Evolutionary conservation across 2,329 filamentous ascomycete species (phyloP), one percentile per base, ranked within the genome.

Genomic region (Aspergillus amoenus): DNA sequence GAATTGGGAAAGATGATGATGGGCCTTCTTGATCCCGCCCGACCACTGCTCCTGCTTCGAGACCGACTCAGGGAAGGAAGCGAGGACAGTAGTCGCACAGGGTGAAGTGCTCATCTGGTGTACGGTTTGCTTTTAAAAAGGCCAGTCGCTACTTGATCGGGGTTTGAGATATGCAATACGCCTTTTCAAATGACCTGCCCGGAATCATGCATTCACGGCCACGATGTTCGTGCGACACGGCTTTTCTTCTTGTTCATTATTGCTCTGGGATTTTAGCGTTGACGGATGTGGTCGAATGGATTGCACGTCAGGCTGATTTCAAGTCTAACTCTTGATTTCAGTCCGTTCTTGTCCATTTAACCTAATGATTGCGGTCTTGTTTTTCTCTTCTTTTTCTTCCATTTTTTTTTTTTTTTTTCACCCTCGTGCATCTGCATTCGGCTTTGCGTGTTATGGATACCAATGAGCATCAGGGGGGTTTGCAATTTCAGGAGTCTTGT

Each of bases 1-100:
- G 76, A 78, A 64, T 62, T 80, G 17, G 78, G 78, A 24, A 77
- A 75, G 58, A 78, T 79, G 77, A 78, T 80, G 76, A 79, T 80
- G 73, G 76, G 70, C 30, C 67, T 80, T 53, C 70, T 80, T 13
- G 76, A 79, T 55, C 72, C 74, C 27, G 72, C 68, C 43, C 66
- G 72, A 51, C 76, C 77, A 50, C 70, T 76, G 47, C 67, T 75
- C 60, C 70, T 79, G 51, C 68, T 79, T 57, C 70, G 73, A 61
- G 76, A 78, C 57, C 76, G 76, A 41, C 64, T 73, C 22, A 59
- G 58, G 52, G 60, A 64, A 30, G 62, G 64, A 17, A 60, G 55
- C 24, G 64, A 64, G 24, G 61, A 68, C 37, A 57, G 49, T 34
- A 57, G 56, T 52, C 61, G 55, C 40, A 54, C 59, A 37, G 61